Percentiles rank a stretch among this genome's conserved stretches.
Conservation (phyloP, 2,329 filamentous ascomycete species). For the Grosmannia huntii region DNA sequence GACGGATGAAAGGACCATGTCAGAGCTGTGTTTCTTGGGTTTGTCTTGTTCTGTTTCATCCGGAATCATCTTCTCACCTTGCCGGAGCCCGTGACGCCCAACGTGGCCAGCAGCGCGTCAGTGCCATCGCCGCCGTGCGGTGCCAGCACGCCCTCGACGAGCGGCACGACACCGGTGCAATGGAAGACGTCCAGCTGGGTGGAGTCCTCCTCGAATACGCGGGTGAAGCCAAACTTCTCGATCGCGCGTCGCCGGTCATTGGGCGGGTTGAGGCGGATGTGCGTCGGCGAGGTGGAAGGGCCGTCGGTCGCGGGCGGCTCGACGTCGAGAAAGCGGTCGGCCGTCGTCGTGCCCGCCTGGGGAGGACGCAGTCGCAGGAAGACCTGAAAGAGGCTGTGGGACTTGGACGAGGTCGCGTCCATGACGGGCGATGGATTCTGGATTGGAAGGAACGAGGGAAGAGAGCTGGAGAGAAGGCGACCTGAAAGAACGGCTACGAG, state of each 20-base stretch:
- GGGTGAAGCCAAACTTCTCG: constrained; percentile 89
- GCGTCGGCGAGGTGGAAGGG: constrained; percentile 37
- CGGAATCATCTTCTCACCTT: constrained; percentile 47
- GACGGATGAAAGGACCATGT: not conserved
- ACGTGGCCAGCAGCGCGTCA: constrained; percentile 79
- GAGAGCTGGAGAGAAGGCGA: not conserved
- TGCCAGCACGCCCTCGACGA: constrained; percentile 73
- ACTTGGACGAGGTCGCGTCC: constrained; percentile 22
- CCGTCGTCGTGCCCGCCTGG: constrained; percentile 26
- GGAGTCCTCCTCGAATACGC: constrained; percentile 79
- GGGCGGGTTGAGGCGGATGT: constrained; percentile 68
- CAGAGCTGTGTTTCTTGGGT: not conserved
- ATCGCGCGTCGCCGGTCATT: constrained; percentile 78
- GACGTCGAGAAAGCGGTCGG: constrained; percentile 67
- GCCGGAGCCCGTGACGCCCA: constrained; percentile 90
- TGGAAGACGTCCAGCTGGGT: constrained; percentile 80
- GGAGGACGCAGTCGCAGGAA: constrained; percentile 75
- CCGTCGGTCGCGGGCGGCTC: constrained; percentile 36
- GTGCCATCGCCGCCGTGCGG: constrained; percentile 62
- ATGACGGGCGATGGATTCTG: constrained; percentile 14
- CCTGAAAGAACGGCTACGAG: not conserved
- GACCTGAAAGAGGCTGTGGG: constrained; percentile 67
- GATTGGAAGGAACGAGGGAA: not conserved
- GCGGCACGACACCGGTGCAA: constrained; percentile 57
- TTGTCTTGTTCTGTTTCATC: constrained; percentile 1